Evolutionary conservation across 345 rosid species (phyloP), one percentile per base, ranked within the genome.

Genomic region (Camelina laxa): DNA sequence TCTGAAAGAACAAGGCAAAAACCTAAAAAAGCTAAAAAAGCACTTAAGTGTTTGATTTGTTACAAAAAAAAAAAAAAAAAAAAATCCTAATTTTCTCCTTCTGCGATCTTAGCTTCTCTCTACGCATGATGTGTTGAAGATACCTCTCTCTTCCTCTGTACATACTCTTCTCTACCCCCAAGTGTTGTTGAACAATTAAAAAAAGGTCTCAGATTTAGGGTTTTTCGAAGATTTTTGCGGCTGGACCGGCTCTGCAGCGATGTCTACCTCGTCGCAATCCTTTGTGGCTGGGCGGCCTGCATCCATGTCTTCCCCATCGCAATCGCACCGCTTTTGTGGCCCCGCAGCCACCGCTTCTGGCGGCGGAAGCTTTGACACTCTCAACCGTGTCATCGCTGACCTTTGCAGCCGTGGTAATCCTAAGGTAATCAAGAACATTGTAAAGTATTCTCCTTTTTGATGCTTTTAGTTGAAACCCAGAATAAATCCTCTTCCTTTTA

Each of bases 321-420:
- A 87, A 87, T 76, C 85, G 27, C 83, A 84, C 57, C 89, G 90
- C 50, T 89, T 77, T 75, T 56, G 81, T 35, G 89, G 83, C 11
- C 76, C 89, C 12, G 69, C 81, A 65, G 79, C 85, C 38, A 57
- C 85, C 14, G 73, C 75, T 14, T 78, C 89, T 31, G 79, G 82
- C 41, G 96, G 93, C 56, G 84, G 91, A 49, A 88, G 87, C 80
- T 86, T 83, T 47, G 98, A 94, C 36, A 84, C 90, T 48, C 83
- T 90, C 71, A 91, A 88, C 73, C 92, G 96, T 42, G 88, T 88
- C 75, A 82, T 91, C 65, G 80, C 86, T 9, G 96, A 94, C 87
- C 95, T 91, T 80, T 91, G 95, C 80, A 87, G 84, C 49, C 88
- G 87, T 21, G 93, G 87, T 38, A 84, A 80, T 63, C 91, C 96